These are phyloP conservation scores for Colletotrichum tanaceti DNA, from an alignment of 2,329 filamentous ascomycete species.

Conservation along the genomic window DNA sequence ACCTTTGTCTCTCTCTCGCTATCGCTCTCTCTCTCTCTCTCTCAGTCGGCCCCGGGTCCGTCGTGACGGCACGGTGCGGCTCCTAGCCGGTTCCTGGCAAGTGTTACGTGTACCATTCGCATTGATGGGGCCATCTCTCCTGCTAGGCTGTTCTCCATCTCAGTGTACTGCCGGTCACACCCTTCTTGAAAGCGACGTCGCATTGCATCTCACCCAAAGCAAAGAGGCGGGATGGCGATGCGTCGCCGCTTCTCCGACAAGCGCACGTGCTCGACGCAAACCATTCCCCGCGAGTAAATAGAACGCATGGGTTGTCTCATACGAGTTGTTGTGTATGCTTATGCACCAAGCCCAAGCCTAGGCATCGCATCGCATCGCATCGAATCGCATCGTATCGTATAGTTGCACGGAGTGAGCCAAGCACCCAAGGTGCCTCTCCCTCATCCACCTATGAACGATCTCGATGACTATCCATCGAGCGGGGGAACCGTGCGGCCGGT, in stretches of 20 bases:
- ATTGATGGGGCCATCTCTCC: constrained; percentile 33
- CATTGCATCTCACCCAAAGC: constrained; percentile 17
- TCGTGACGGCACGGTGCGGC: constrained; percentile 21
- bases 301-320: background rate
- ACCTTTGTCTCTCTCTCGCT: background rate
- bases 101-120: constrained; percentile 15
- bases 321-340: too few species aligned
- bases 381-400: background rate
- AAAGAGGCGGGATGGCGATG: constrained; percentile 10
- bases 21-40: background rate
- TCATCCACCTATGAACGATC: background rate
- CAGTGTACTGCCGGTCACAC: constrained; percentile 28
- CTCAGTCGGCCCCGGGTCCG: too few species aligned
- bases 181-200: constrained; percentile 14
- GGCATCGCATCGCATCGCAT: background rate
- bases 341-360: background rate
- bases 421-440: too few species aligned
- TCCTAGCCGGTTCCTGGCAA: constrained; percentile 24
- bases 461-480: constrained; percentile 23
- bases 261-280: constrained; percentile 25
- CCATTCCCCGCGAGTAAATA: background rate
- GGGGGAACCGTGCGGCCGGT: constrained; percentile 19
- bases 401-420: background rate
- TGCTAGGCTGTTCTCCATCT: constrained; percentile 34
- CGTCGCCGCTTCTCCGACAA: background rate